A percentile compares a stretch with the other conserved stretches of the same genome.
Conservation (phyloP, 306 rosid species). For the Pyrus betulifolia region DNA sequence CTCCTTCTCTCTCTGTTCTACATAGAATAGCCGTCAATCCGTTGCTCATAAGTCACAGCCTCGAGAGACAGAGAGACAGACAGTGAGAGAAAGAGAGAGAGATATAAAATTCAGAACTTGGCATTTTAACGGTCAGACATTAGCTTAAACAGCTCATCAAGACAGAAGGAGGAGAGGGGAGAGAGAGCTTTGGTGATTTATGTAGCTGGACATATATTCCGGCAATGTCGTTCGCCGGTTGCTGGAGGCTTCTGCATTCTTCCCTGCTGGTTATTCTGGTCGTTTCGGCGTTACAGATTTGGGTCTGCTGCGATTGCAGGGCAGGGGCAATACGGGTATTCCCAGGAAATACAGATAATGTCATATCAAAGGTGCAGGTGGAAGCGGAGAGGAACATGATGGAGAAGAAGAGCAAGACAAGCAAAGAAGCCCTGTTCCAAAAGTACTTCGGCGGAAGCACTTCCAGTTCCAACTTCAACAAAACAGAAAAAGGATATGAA, state of each 20-base stretch:
- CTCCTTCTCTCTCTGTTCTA: conserved; percentile 10
- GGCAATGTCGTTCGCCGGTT: conserved; percentile 51
- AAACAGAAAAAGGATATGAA: conserved; percentile 30
- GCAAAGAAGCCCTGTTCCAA: conserved; percentile 37
- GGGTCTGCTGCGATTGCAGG: conserved; percentile 42
- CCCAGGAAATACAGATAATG: conserved; percentile 13
- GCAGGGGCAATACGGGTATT: conserved; percentile 46
- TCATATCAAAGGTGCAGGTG: background rate
- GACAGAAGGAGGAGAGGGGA: background rate
- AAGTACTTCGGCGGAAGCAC: conserved; percentile 43
- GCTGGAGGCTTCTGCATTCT: conserved; percentile 33
- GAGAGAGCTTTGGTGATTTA: background rate
- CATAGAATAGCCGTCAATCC: conserved; percentile 50
- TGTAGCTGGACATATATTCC: conserved; percentile 29
- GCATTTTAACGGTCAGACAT: background rate
- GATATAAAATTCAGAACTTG: background rate
- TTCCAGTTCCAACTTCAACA: conserved; percentile 20
- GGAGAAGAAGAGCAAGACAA: conserved; percentile 10
- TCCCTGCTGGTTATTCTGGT: conserved; percentile 23
- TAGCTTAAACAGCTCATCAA: background rate
- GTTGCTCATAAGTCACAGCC: conserved; percentile 26
- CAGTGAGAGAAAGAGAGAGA: background rate
- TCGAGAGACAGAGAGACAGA: background rate
- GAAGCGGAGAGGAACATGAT: background rate
- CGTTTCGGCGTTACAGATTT: conserved; percentile 31